Conservation (phyloP, 2,329 filamentous ascomycete species). For the Colletotrichum sublineola region DNA sequence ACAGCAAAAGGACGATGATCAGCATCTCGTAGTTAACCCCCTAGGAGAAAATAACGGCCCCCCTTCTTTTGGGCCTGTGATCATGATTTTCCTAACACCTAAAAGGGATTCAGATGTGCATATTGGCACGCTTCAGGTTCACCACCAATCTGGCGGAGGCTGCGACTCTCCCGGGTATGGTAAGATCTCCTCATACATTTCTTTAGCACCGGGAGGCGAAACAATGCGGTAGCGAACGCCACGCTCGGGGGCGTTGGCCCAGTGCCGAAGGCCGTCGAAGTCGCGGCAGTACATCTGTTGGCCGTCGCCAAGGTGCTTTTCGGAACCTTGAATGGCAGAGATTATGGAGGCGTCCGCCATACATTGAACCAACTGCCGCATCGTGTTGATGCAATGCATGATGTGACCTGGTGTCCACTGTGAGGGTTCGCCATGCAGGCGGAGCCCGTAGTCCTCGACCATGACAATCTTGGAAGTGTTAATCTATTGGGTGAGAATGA, state of each 20-base stretch:
- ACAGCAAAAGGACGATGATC: too few species aligned
- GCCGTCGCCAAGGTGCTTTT: slow-evolving; percentile 18
- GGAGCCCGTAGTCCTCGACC: slow-evolving; percentile 16
- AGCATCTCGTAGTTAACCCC: too few species aligned
- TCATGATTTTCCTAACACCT: too few species aligned
- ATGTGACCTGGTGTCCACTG: slow-evolving; percentile 14
- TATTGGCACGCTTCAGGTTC: not conserved
- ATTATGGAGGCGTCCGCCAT: slow-evolving; percentile 18
- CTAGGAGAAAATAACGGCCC: too few species aligned
- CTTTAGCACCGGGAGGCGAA: not conserved
- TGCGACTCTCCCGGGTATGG: not conserved
- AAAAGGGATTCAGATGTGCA: too few species aligned
- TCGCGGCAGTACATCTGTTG: slow-evolving; percentile 24
- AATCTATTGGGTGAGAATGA: too few species aligned
- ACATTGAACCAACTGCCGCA: slow-evolving; percentile 18
- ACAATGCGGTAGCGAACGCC: slow-evolving; percentile 7
- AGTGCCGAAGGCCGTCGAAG: slow-evolving; percentile 8
- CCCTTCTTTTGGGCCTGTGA: too few species aligned
- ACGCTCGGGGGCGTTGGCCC: slow-evolving; percentile 44
- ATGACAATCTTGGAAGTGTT: slow-evolving; percentile 12
- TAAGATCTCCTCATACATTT: not conserved
- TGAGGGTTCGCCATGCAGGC: slow-evolving; percentile 4
- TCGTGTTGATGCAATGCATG: slow-evolving; percentile 22
- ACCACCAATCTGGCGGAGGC: not conserved
- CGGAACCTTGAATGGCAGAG: not conserved